Percentiles rank a stretch among this genome's conserved stretches.
Conservation (phyloP, 805 yeast species). For the Candida michaelii region DNA sequence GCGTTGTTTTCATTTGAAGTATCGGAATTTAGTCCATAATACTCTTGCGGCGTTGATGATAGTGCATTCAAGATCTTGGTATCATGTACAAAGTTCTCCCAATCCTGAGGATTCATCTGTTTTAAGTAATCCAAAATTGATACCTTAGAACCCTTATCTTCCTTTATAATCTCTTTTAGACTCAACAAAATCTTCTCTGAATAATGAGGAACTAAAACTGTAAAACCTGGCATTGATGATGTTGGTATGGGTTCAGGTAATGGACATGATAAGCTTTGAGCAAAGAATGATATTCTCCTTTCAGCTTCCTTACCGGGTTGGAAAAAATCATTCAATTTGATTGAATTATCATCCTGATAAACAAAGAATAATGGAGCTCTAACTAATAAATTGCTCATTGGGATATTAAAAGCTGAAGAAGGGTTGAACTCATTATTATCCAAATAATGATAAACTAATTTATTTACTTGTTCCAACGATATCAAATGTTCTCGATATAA, state of each 20-base stretch:
- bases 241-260: conserved; percentile 50
- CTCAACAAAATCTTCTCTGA: conserved; percentile 48
- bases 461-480: conserved; percentile 41
- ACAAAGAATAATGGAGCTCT: conserved; percentile 48
- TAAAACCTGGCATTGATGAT: conserved; percentile 49
- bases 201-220: conserved; percentile 54
- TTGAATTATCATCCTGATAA: conserved; percentile 46
- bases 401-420: neutral
- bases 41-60: conserved; percentile 2
- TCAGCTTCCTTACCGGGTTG: conserved; percentile 50
- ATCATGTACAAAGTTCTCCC: conserved; percentile 79
- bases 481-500: conserved; percentile 41
- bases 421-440: conserved; percentile 8
- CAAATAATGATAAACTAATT: conserved; percentile 24
- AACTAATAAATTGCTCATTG: conserved; percentile 13
- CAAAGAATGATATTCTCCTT: conserved; percentile 52
- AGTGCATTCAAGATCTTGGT: conserved; percentile 46
- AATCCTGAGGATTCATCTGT: conserved; percentile 67
- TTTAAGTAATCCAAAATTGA: conserved; percentile 79
- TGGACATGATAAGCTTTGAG: conserved; percentile 50
- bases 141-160: conserved; percentile 43
- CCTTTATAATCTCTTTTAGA: conserved; percentile 47
- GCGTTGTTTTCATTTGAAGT: neutral
- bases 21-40: neutral
- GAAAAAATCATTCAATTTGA: conserved; percentile 40